Base-by-base conservation (phyloP, 129 eudicot genomes). In the Ambrosia trifida region DNA sequence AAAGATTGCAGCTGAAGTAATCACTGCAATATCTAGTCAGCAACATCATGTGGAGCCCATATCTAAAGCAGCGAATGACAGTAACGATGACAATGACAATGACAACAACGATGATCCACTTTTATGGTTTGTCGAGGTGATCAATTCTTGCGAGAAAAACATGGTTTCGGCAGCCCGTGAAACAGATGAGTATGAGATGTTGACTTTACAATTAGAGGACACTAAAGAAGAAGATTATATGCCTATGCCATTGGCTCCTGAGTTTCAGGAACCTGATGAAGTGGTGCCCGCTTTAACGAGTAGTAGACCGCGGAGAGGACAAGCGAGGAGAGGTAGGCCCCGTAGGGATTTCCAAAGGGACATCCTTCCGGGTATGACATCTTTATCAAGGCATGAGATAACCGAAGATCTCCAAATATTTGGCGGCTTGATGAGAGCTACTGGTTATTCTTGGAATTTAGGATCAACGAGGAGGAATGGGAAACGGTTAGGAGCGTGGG, bases 331-430 rank as follows among this genome's bases (percentile, higher is more conserved):
- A 81, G 99, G 97, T 66, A 90, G 96, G 86, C 95, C 88, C 45
- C 72, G 88, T 65, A 85, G 91, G 79, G 99, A 95, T 66, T 95
- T 95, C 73, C 99, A 95, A 81, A 81, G 91, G 85, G 99, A 95
- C 33, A 84, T 95, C 72, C 93, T 95, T 70, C 99, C 99, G 2
- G 97, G 97, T 38, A 79, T 95, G 9, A 79, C 84, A 11, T 83
- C 99, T 31, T 72, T 95, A 45, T 85, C 97, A 1, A 85, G 99
- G 79, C 96, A 87, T 4, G 97, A 95, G 74, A 91, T 95, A 53
- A 90, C 93, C 40, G 95, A 90, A 71, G 93, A 89, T 81, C 80
- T 94, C 54, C 87, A 84, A 78, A 80, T 78, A 40, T 94, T 89
- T 5, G 89, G 96, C 5, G 94, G 97, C 60, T 71, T 95, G 57